Conservation (phyloP, 1,284 basidiomycete genomes). For the Mrakiaceae sp. region DNA sequence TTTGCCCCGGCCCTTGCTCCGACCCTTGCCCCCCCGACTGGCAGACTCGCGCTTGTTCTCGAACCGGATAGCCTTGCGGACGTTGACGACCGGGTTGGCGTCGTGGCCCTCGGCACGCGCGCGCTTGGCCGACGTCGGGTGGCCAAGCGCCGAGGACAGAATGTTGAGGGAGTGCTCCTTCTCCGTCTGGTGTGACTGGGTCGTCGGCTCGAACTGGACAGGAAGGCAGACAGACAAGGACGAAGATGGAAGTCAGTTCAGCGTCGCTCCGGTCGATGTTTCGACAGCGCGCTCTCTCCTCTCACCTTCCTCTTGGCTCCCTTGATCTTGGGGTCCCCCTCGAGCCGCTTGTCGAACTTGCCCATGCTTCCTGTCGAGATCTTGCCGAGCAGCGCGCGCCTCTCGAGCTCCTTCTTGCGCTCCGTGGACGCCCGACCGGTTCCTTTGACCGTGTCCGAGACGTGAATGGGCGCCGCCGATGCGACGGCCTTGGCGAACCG, state of each 20-base stretch:
- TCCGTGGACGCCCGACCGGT: constrained; percentile 36
- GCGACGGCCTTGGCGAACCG: constrained; percentile 2
- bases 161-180: constrained; percentile 62
- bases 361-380: constrained; percentile 87
- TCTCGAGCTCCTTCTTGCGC: constrained; percentile 64
- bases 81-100: constrained; percentile 51
- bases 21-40: constrained; percentile 1
- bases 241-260: neutral
- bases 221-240: constrained; percentile 2
- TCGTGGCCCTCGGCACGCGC: constrained; percentile 42
- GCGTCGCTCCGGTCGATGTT: neutral
- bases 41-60: constrained; percentile 28
- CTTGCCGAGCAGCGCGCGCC: constrained; percentile 65
- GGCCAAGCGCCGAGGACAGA: constrained; percentile 60
- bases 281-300: neutral
- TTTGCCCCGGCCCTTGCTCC: constrained; percentile 18
- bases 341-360: constrained; percentile 71
- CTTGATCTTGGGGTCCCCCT: constrained; percentile 78
- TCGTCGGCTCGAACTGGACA: constrained; percentile 68
- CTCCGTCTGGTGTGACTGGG: constrained; percentile 47
- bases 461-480: neutral
- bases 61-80: constrained; percentile 73
- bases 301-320: constrained; percentile 85
- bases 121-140: constrained; percentile 46
- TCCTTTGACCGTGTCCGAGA: constrained; percentile 6